Base-by-base conservation (phyloP, 2,329 filamentous ascomycete species). In the Sarocladiaceae sp. region DNA sequence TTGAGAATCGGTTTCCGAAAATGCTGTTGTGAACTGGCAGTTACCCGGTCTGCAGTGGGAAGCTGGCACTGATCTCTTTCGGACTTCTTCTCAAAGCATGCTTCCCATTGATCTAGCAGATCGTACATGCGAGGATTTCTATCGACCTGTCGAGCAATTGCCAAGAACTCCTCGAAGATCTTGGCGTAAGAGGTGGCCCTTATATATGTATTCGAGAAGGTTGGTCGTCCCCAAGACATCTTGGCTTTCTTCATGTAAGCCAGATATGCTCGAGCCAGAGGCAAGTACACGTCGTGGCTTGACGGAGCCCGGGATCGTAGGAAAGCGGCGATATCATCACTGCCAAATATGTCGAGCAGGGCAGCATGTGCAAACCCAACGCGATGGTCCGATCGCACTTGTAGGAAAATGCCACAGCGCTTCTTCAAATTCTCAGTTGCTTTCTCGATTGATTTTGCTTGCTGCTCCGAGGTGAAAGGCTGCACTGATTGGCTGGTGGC, bases 211-310 rank as follows among this genome's bases (percentile, higher is more conserved):
- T 48, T 31, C 13, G 44, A 26, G 26, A 29, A 48, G 3, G 44
- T 48, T 18, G 44, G 44, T n/a, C 44, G 17, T 18, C 44, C 44
- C 44, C 44, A 48, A 11, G 44, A 48, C 4, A 48, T 15, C 28
- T 48, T 48, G n/a, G 28, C 22, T 31, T 17, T 33, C 26, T 48
- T 48, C 44, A 48, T 48, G 44, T 48, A 48, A 7, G 26, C 44
- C 44, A 48, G 15, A 22, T 48, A 48, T 22, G 44, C 25, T 13
- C 28, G 8, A 22, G 26, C 44, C 25, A 48, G 10, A 10, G 44
- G 33, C n/a, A 48, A 18, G 4, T 31, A 17, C 10, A 22, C n/a
- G 11, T 25, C 20, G 26, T 48, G 5, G 15, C 33, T 22, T 31
- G 44, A 10, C n/a, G 26, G 3, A 13, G 44, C 4, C 23, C n/a